A percentile compares a stretch with the other conserved stretches of the same genome.
phyloP scores from a whole-genome alignment of 192 early-diverging fungal species.

The Coemansia sp. region DNA sequence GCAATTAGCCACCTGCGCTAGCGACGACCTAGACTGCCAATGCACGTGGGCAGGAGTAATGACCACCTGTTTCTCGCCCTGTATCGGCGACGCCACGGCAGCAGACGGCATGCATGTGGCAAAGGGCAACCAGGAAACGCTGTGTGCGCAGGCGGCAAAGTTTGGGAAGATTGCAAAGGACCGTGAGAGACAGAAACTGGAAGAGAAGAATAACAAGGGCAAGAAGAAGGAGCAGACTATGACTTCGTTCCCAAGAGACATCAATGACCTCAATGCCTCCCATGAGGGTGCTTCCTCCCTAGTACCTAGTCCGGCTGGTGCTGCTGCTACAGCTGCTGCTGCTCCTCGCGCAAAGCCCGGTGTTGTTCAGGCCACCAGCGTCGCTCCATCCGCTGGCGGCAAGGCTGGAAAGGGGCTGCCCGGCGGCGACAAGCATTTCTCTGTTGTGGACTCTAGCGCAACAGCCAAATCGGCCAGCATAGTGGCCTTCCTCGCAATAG shows the following conservation, averaged over 20 bases:
- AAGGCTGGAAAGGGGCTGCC: conserved; percentile 8
- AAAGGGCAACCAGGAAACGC: conserved; percentile 28
- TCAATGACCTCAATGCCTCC: conserved; percentile 38
- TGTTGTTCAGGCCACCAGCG: not conserved
- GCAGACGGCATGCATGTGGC: conserved; percentile 45
- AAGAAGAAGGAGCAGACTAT: conserved; percentile 18
- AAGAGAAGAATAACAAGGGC: conserved; percentile 34
- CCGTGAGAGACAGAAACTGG: conserved; percentile 33
- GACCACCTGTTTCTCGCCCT: conserved; percentile 46
- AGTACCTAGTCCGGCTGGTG: not conserved
- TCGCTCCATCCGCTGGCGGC: not conserved
- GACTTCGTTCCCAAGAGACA: conserved; percentile 16
- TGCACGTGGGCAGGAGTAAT: conserved; percentile 42
- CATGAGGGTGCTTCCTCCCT: conserved; percentile 3
- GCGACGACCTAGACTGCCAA: conserved; percentile 52
- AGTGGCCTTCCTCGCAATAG: not conserved
- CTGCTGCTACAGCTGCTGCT: not conserved
- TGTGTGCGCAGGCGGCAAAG: conserved; percentile 51
- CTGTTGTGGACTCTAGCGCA: not conserved
- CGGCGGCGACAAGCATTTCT: conserved; percentile 10
- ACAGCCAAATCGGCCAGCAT: not conserved
- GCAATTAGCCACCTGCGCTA: conserved; percentile 40
- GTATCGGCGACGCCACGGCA: conserved; percentile 33
- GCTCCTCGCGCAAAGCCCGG: not conserved
- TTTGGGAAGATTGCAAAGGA: conserved; percentile 49